Evolutionary conservation across 169 alveolate species (phyloP), one percentile per base, ranked within the genome.

Genomic region (Plasmodium sp.): DNA sequence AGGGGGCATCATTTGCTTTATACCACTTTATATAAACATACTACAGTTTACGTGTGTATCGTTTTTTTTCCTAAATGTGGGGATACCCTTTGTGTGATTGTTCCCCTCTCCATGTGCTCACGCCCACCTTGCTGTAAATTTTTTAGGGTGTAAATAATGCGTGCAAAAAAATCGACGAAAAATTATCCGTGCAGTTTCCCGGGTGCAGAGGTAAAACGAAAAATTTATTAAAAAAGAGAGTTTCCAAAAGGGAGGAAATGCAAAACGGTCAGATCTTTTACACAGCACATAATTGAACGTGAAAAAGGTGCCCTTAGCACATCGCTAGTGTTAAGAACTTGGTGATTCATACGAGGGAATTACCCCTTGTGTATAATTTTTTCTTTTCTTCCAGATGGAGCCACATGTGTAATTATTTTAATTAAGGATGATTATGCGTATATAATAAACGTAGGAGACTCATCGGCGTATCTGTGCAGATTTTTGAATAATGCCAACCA

Each of bases 361-460:
- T 14, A 67, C 16, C 16, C 7, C 77, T 67, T 67, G 5, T 22
- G 14, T 67, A 0, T 67, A 7, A 16, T 18, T n/a, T 93, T 18
- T 75, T 5, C 41, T 56, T 22, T 41, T 36, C 14, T 10, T 95
- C 41, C 95, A 96, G 98, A 97, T 48, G 98, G 98, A n/a, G 97
- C 97, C 92, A 97, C 98, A 31, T 97, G 98, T 36, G 94, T 97
- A 31, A 86, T 97, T 73, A 74, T 96, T 36, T 93, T 97, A 77
- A 54, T 97, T 58, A 90, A 85, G 48, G 92, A 92, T 48, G 91
- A 83, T 14, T 94, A 85, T 51, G 96, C 96, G 39, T 97, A 79
- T 94, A 91, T 97, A 18, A 92, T 96, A 43, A 95, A 97, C 83
- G 92, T 97, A 88, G 98, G 98, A 33, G 98, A 97, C 67, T 97